Base-by-base conservation (phyloP, 2,329 filamentous ascomycete genomes). In the Neopestalotiopsis sp. region DNA sequence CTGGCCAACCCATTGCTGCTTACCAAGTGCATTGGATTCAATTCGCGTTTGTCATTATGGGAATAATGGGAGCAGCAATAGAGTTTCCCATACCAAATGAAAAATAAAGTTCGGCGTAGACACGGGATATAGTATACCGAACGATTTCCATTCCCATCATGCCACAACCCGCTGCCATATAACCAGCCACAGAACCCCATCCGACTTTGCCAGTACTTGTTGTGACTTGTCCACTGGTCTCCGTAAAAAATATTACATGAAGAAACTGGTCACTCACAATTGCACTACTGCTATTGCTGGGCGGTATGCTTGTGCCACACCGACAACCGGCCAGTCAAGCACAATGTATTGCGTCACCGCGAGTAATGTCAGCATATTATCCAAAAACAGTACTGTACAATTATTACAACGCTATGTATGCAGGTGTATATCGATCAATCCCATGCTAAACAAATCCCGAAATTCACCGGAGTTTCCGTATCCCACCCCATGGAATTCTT, bases 381-480 rank as follows among this genome's bases (percentile, higher is more conserved):
- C 45, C 45, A 53, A 53, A 53, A 53, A n/a, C 45, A 53, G 45
- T 53, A 17, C 45, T 53, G 45, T 62, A 34, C 59, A 34, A 40
- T 3, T 59, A 34, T 59, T 34, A 59, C 59, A 20, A 40, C 59
- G 32, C 28, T 38, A 38, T 62, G 59, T 40, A 62, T 40, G 17
- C 20, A n/a, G 17, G 17, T 53, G 24, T 28, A 28, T 28, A 28
- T 28, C 24, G 24, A 28, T 9, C 17, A 53, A 53, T 59, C 17
- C 59, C 24, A 20, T 28, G n/a, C 20, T 28, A 59, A 24, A 28
- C 59, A 62, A 34, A 62, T 62, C 59, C 59, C 59, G 59, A 62
- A 13, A 42, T 10, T 20, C 32, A 38, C 59, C 59, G 59, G 59
- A 40, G 32, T 17, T 34, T 20, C 59, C 28, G 24, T 53, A 20